A percentile compares a stretch with the other conserved stretches of the same genome.
Evolutionary conservation across 345 rosid species (phyloP).

Genomic region (thale cress (Arabidopsis thaliana)): DNA sequence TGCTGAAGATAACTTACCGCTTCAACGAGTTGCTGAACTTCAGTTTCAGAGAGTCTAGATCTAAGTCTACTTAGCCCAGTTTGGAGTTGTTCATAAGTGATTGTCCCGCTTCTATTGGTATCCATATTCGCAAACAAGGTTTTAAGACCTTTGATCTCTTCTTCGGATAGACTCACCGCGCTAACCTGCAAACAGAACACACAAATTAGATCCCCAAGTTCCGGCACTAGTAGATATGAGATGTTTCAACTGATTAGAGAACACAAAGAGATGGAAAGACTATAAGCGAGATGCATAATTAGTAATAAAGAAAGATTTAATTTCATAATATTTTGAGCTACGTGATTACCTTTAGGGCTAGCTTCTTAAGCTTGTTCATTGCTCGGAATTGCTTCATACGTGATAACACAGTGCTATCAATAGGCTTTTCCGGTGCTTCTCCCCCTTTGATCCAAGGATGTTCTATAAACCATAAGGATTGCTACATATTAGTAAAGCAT

Average conservation of each 20-base stretch:
- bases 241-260: not conserved
- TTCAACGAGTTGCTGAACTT: conserved; percentile 89
- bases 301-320: not conserved
- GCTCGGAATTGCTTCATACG: conserved; percentile 98
- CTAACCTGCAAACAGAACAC: conserved; percentile 60
- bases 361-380: conserved; percentile 91
- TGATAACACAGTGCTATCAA: conserved; percentile 82
- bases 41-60: conserved; percentile 79
- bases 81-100: conserved; percentile 85
- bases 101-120: conserved; percentile 86
- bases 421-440: conserved; percentile 88
- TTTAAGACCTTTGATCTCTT: conserved; percentile 84
- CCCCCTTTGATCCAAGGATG: conserved; percentile 96
- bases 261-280: not conserved
- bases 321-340: not conserved
- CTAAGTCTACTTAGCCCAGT: conserved; percentile 76
- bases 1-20: conserved; percentile 62
- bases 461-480: conserved; percentile 50
- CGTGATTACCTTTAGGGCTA: conserved; percentile 76
- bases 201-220: not conserved
- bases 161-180: conserved; percentile 81
- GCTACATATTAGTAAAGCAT: conserved; percentile 39
- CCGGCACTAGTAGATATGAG: not conserved
- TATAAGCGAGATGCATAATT: not conserved
- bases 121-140: conserved; percentile 81